Percentiles rank a stretch among this genome's conserved stretches.
Conservation (phyloP, 805 yeast genomes). For the Teunomyces aglyptinius region DNA sequence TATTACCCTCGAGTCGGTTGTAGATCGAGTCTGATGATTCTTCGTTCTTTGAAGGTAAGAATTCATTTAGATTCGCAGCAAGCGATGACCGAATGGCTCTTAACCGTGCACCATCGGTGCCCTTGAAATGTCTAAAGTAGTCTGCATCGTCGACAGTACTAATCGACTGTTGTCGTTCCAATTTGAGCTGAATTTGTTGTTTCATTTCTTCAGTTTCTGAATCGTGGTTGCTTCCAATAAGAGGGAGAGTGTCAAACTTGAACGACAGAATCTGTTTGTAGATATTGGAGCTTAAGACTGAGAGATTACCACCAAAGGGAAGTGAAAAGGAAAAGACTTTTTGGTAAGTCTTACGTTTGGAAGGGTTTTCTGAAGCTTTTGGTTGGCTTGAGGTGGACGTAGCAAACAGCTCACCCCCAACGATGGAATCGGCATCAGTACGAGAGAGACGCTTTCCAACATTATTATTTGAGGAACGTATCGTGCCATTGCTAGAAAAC, state of each 20-base stretch:
- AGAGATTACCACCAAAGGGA: constrained; percentile 51
- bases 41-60: constrained; percentile 30
- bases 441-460: constrained; percentile 15
- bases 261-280: constrained; percentile 24
- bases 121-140: constrained; percentile 51
- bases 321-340: constrained; percentile 54
- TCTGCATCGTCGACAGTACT: constrained; percentile 63
- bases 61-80: constrained; percentile 45
- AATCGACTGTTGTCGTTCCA: constrained; percentile 55
- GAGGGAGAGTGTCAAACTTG: constrained; percentile 22
- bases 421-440: constrained; percentile 44
- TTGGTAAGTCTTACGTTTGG: constrained; percentile 15
- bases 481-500: neutral
- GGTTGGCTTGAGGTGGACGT: neutral
- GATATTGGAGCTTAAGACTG: constrained; percentile 26
- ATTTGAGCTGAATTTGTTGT: constrained; percentile 37
- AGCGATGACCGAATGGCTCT: constrained; percentile 69
- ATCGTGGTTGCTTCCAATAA: constrained; percentile 13
- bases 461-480: neutral
- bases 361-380: neutral
- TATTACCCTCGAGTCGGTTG: constrained; percentile 69
- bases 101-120: constrained; percentile 63
- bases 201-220: constrained; percentile 15
- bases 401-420: constrained; percentile 47
- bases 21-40: constrained; percentile 42